Conservation (phyloP, 176 grass and related monocot genomes). For the Oryza nivara region DNA sequence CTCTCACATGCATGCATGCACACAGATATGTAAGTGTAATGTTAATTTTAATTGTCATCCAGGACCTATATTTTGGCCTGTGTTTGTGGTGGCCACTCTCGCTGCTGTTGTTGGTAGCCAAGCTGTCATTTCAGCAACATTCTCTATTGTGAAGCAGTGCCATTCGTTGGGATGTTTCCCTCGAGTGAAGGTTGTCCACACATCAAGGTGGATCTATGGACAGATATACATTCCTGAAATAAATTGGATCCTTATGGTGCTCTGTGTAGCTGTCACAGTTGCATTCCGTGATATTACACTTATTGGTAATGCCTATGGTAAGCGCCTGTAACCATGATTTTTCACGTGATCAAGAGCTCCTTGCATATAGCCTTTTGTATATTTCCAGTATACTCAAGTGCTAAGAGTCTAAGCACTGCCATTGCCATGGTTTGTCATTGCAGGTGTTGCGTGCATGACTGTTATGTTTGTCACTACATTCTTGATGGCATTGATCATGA, state of each 20-base stretch:
- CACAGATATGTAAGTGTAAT: conserved; percentile 8
- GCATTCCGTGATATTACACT: conserved; percentile 84
- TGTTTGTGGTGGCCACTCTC: conserved; percentile 90
- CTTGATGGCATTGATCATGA: conserved; percentile 76
- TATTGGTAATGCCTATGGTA: conserved; percentile 96
- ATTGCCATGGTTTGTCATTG: conserved; percentile 42
- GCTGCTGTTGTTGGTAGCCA: conserved; percentile 97
- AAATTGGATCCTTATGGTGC: conserved; percentile 98
- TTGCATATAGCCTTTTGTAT: conserved; percentile 17
- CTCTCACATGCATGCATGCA: background rate
- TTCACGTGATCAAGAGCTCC: background rate
- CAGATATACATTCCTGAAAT: conserved; percentile 99
- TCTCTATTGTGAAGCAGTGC: conserved; percentile 98
- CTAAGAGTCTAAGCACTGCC: conserved; percentile 37
- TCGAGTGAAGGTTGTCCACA: conserved; percentile 93
- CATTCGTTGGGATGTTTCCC: conserved; percentile 97
- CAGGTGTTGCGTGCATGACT: conserved; percentile 95
- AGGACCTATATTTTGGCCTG: conserved; percentile 87
- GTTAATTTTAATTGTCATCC: conserved; percentile 42
- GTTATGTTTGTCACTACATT: conserved; percentile 96
- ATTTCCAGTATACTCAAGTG: conserved; percentile 18
- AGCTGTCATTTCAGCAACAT: conserved; percentile 95
- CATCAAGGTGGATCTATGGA: conserved; percentile 94
- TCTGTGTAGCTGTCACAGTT: conserved; percentile 83
- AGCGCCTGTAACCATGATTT: conserved; percentile 24